A percentile compares a stretch with the other conserved stretches of the same genome.
Evolutionary conservation across 2,329 filamentous ascomycete species (phyloP).

Genomic region (Colletotrichum musae): DNA sequence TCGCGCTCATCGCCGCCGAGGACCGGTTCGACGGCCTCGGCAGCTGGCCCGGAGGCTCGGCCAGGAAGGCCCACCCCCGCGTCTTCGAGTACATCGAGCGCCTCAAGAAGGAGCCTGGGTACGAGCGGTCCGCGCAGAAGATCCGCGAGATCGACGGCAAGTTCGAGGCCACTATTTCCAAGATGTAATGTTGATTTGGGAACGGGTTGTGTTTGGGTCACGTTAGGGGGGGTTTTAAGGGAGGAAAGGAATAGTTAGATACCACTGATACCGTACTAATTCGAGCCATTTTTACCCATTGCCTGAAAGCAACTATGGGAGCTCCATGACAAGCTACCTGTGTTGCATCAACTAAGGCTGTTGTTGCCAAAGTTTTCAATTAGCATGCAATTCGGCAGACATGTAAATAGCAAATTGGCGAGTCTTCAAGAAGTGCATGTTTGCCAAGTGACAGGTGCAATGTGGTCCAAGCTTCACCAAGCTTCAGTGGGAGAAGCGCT

Average conservation of each 20-base stretch:
- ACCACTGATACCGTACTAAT: constrained; percentile 4
- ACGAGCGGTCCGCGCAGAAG: constrained; percentile 62
- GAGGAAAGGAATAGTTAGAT: constrained; percentile 1
- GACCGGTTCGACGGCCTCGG: constrained; percentile 57
- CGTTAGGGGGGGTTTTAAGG: neutral
- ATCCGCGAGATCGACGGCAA: constrained; percentile 64
- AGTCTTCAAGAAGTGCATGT: no score
- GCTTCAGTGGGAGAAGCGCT: neutral
- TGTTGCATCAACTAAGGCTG: no score
- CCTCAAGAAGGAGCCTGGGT: constrained; percentile 63
- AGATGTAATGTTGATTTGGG: constrained; percentile 10
- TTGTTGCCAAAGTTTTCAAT: no score
- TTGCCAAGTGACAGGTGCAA: neutral
- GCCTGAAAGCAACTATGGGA: no score
- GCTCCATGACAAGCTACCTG: no score
- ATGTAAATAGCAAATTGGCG: no score
- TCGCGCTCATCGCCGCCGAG: constrained; percentile 63
- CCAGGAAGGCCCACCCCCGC: constrained; percentile 58
- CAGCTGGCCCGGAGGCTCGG: constrained; percentile 57
- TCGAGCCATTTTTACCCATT: neutral
- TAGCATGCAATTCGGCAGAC: no score
- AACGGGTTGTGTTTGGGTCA: neutral
- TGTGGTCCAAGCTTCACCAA: constrained; percentile 27
- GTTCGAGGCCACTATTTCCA: constrained; percentile 43
- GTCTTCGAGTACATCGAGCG: constrained; percentile 62